phyloP scores from a whole-genome alignment of 352 stramenopile genomes.

The Globisporangium nagaii region DNA sequence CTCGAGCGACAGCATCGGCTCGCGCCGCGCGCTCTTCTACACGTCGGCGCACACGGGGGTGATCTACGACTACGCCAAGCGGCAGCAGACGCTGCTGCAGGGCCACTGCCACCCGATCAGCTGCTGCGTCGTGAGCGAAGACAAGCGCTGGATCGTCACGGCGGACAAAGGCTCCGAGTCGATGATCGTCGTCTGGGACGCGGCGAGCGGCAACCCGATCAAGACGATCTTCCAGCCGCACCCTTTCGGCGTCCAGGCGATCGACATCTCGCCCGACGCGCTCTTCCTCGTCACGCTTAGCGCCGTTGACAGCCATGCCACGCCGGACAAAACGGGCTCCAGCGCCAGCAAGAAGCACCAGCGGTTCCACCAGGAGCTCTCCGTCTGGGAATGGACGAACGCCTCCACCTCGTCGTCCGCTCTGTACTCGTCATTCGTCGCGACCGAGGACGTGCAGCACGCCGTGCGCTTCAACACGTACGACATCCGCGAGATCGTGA shows the following conservation, averaged over 20 bases:
- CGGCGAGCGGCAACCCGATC: slow-evolving; percentile 74
- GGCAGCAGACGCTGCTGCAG: slow-evolving; percentile 86
- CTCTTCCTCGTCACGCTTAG: slow-evolving; percentile 87
- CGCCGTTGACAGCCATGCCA: slow-evolving; percentile 29
- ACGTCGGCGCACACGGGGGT: slow-evolving; percentile 88
- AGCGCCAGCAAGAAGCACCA: slow-evolving; percentile 11
- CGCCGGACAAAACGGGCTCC: not conserved
- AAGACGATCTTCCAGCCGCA: slow-evolving; percentile 90
- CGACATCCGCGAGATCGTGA: slow-evolving; percentile 87
- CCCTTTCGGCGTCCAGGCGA: slow-evolving; percentile 59
- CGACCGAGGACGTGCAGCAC: slow-evolving; percentile 70
- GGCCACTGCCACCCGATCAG: slow-evolving; percentile 90
- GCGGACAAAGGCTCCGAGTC: slow-evolving; percentile 81
- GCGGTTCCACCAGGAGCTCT: slow-evolving; percentile 69
- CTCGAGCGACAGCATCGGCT: slow-evolving; percentile 52
- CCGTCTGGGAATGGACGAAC: slow-evolving; percentile 87
- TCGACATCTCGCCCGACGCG: slow-evolving; percentile 88
- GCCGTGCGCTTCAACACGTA: slow-evolving; percentile 88
- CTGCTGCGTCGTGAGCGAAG: slow-evolving; percentile 83
- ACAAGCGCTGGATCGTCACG: slow-evolving; percentile 93
- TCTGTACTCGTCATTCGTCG: slow-evolving; percentile 61
- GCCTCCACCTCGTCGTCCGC: slow-evolving; percentile 16
- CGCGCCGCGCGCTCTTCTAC: slow-evolving; percentile 84
- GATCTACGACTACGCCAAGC: slow-evolving; percentile 89
- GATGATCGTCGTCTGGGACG: slow-evolving; percentile 92